phyloP scores from a whole-genome alignment of 1,139 yeast genomes.

The Magnusiomyces tetraspermus region DNA sequence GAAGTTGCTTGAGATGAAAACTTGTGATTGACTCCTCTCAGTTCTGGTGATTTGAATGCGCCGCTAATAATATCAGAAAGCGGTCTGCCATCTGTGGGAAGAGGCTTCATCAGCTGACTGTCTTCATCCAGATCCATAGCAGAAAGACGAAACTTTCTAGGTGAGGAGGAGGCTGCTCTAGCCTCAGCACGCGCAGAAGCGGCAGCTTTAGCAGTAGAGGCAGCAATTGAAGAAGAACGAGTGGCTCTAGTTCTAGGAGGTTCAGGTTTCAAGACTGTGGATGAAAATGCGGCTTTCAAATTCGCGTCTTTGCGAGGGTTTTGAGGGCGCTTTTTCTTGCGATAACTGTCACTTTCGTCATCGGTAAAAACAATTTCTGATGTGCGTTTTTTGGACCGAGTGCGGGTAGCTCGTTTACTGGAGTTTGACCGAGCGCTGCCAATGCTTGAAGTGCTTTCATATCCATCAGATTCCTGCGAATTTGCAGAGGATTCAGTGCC shows the following conservation, averaged over 20 bases:
- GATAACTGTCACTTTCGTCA: not conserved
- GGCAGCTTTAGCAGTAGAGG: not conserved
- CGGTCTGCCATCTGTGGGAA: not conserved
- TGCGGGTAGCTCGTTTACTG: not conserved
- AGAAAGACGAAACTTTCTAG: constrained; percentile 3
- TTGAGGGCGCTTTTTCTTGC: not conserved
- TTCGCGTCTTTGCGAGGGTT: not conserved
- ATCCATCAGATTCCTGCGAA: constrained; percentile 2
- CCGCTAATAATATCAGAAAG: not conserved
- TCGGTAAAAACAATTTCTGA: not conserved
- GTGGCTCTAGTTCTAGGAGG: not conserved
- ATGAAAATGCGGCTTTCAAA: not conserved
- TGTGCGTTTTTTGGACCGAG: not conserved
- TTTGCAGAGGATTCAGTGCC: not conserved
- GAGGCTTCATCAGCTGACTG: not conserved
- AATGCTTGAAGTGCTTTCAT: constrained; percentile 3
- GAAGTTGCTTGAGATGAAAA: not conserved
- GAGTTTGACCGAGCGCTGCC: constrained; percentile 2
- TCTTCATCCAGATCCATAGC: not conserved
- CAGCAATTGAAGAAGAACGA: not conserved
- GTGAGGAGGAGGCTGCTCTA: not conserved
- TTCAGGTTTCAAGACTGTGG: not conserved
- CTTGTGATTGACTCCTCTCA: not conserved
- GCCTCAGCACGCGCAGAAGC: not conserved
- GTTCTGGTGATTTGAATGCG: not conserved